Evolutionary conservation across 805 yeast species (phyloP), one percentile per base, ranked within the genome.

Genomic region (Jamesozyma jinghongensis): DNA sequence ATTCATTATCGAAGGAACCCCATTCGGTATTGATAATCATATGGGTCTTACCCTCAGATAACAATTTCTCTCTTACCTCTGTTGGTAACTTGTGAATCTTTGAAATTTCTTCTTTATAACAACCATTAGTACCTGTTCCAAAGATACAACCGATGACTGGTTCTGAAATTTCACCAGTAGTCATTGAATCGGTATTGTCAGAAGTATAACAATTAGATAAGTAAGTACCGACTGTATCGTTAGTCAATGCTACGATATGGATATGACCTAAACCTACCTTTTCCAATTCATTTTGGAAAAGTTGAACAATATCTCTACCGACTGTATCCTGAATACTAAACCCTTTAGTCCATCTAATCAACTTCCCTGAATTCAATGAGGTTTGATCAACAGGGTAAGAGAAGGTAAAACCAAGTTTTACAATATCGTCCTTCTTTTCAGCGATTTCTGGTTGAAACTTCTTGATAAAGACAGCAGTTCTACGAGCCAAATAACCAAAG

Each of bases 101-200:
- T 30, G 74, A 77, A 37, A 86, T 61, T 43, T 75, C 73, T 63
- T 90, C 98, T 57, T 75, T 71, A 65, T 92, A 90, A 13, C 97
- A 95, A 46, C 97, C 97, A 62, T 90, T 90, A 22, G 97, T 90
- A 57, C 98, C 98, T 2, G 98, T 90, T 48, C 98, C 97, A 56
- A 88, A 85, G 48, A 90, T 92, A 47, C 90, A 80, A 35, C 97
- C 97, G 49, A 88, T 70, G 4, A 82, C 73, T 11, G 97, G 85
- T 43, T 77, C 79, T 35, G 90, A 77, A 45, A 77, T 78, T 38
- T 80, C 73, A 43, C 79, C 73, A 5, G 59, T 40, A n/a, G 73
- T 63, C 36, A 79, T 72, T 35, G 68, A 62, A 20, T 67, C 69
- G 35, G 74, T 69, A 37, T 52, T 53, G 8, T 47, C 55, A 25